Percentiles rank a stretch among this genome's conserved stretches.
Evolutionary conservation across 768 basidiomycete genomes (phyloP).

Genomic region (Melanogaster broomeanus): DNA sequence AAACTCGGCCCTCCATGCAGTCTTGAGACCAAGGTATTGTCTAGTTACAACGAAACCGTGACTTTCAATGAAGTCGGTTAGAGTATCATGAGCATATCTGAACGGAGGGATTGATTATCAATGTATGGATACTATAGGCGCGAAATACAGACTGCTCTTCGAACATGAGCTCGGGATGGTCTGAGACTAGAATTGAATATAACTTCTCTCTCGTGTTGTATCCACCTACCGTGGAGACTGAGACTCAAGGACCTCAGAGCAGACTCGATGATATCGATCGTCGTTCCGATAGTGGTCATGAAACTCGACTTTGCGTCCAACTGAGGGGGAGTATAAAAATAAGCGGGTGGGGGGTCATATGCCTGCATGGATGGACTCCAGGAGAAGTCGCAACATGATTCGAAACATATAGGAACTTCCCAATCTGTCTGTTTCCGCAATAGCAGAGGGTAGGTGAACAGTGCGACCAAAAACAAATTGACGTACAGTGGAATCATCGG

Average conservation of each 20-base stretch:
- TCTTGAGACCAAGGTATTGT: constrained; percentile 69
- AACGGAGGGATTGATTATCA: constrained; percentile 7
- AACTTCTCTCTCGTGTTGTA: neutral
- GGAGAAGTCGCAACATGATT: constrained; percentile 48
- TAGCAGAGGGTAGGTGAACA: constrained; percentile 1
- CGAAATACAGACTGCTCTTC: constrained; percentile 55
- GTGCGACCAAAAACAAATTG: neutral
- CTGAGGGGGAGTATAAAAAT: constrained; percentile 28
- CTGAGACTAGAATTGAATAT: constrained; percentile 38
- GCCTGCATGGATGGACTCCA: constrained; percentile 18
- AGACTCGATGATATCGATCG: constrained; percentile 50
- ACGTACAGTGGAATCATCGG: constrained; percentile 11
- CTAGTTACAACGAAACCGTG: constrained; percentile 72
- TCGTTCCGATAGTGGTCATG: constrained; percentile 52
- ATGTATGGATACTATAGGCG: constrained; percentile 1
- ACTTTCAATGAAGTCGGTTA: constrained; percentile 65
- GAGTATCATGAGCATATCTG: constrained; percentile 71
- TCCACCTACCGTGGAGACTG: constrained; percentile 64
- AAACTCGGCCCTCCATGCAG: constrained; percentile 80
- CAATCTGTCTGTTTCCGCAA: constrained; percentile 8
- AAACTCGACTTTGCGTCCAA: constrained; percentile 36
- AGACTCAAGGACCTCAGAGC: constrained; percentile 66
- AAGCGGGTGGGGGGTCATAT: constrained; percentile 44
- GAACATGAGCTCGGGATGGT: constrained; percentile 66
- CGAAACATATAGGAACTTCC: constrained; percentile 34